phyloP scores from a whole-genome alignment of 1,284 basidiomycete species.

The Amylostereum chailletii region DNA sequence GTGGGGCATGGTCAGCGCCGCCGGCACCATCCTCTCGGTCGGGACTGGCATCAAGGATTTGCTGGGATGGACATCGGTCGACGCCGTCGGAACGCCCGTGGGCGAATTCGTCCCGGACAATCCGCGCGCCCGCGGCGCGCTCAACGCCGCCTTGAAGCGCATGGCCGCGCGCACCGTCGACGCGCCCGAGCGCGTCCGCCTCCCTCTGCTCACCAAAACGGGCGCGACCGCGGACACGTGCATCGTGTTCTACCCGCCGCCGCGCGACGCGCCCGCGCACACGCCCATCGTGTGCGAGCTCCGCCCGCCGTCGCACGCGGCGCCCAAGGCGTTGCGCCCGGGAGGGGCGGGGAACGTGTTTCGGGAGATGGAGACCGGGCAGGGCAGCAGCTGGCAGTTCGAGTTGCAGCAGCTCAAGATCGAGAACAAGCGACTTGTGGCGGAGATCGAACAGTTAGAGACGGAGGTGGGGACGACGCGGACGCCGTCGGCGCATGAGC shows the following conservation, averaged over 20 bases:
- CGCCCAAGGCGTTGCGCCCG: conserved; percentile 10
- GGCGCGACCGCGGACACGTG: conserved; percentile 22
- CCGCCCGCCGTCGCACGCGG: conserved; percentile 6
- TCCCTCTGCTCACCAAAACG: conserved; percentile 26
- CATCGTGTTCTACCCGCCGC: conserved; percentile 28
- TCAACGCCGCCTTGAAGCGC: conserved; percentile 16
- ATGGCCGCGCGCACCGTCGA: conserved; percentile 14
- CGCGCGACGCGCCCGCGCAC: conserved; percentile 12
- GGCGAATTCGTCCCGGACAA: conserved; percentile 36
- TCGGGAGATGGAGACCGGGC: conserved; percentile 57
- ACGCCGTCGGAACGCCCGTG: conserved; percentile 61
- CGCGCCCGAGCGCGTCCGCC: conserved; percentile 18
- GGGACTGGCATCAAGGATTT: conserved; percentile 42
- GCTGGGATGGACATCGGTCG: conserved; percentile 60
- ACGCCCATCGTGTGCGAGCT: conserved; percentile 24
- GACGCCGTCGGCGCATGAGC: conserved; percentile 8
- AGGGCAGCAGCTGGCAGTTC: conserved; percentile 84
- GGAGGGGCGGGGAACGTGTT: conserved; percentile 45
- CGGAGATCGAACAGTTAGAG: conserved; percentile 59
- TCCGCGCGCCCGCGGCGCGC: conserved; percentile 9
- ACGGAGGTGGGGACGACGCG: conserved; percentile 1
- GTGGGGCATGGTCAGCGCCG: conserved; percentile 48
- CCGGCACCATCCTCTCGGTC: conserved; percentile 44
- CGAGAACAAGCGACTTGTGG: conserved; percentile 61
- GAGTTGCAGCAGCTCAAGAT: conserved; percentile 81